Base-by-base conservation (phyloP, 2,329 filamentous ascomycete species). In the Aplosporella prunicola region DNA sequence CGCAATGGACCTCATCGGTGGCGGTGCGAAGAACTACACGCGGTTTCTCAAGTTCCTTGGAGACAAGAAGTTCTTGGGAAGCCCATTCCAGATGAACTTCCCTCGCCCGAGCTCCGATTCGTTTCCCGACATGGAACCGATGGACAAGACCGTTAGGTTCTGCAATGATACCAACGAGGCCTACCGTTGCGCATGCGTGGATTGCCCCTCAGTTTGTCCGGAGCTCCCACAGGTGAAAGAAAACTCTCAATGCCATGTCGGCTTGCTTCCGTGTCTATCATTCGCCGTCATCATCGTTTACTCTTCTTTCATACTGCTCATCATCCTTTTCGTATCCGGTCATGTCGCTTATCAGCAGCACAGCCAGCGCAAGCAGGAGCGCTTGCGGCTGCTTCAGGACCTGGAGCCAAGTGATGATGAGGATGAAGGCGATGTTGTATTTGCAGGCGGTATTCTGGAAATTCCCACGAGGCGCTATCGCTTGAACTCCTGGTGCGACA, bases 11-110 rank as follows among this genome's bases (percentile, higher is more conserved):
- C 79, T 98, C 50, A 96, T 98, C 43, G 93, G 91, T 20, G 91
- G 91, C 11, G 88, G 89, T 11, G 91, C 91, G 9, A 89, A 88
- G 60, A 84, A 95, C 56, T 93, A 89, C 58, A 76, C 78, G 0
- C 75, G 82, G 27, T 82, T 98, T 49, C 66, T 98, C 47, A 89
- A 88, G 53, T 98, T 96, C 51, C 64, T 98, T 22, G 91, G 91
- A 11, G 80, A 94, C 58, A 89, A 94, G 67, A 93, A 93, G 58
- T 71, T 80, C 2, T 72, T 89, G 15, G 93, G 93, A 4, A 96
- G 89, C 40, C 91, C 91, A 0, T 98, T 98, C 61, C 91, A 98
- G 66, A 95, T 98, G 65, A 93, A 98, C 66, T 98, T 91, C 51
- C 89, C 76, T 8, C 66, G 61, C 46, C 74, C 60, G 42, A 66